phyloP scores from a whole-genome alignment of 257 asterid genomes.

The Lithospermum erythrorhizon region DNA sequence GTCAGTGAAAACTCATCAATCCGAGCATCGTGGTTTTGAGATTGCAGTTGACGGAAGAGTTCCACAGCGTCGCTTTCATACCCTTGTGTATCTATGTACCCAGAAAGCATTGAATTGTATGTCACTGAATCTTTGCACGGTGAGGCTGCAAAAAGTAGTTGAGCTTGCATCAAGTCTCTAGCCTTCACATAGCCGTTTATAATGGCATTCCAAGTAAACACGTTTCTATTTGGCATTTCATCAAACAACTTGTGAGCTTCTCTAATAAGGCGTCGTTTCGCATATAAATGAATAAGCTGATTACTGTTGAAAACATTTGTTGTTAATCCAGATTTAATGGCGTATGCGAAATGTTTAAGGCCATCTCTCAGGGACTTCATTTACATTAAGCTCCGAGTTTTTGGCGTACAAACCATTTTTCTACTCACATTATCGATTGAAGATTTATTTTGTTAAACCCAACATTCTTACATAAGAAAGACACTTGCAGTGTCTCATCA shows the following conservation, averaged over 20 bases:
- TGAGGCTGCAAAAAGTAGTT: slow-evolving; percentile 36
- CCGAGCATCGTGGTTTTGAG: slow-evolving; percentile 19
- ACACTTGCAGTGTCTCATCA: too few relatives aligned
- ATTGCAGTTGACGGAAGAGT: slow-evolving; percentile 49
- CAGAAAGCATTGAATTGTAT: slow-evolving; percentile 58
- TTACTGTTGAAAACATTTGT: slow-evolving; percentile 29
- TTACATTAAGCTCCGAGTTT: neutral
- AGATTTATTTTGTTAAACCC: too few relatives aligned
- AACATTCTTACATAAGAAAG: too few relatives aligned
- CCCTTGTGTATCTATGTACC: slow-evolving; percentile 44
- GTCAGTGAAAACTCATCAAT: slow-evolving; percentile 71
- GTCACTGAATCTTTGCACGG: slow-evolving; percentile 62
- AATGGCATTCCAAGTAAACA: slow-evolving; percentile 70
- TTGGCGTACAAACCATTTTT: too few relatives aligned
- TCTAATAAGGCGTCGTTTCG: slow-evolving; percentile 27
- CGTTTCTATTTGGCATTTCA: slow-evolving; percentile 70
- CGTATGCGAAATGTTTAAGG: slow-evolving; percentile 36
- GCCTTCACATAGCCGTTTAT: slow-evolving; percentile 44
- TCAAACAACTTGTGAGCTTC: slow-evolving; percentile 65
- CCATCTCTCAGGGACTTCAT: slow-evolving; percentile 47
- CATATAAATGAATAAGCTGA: slow-evolving; percentile 44
- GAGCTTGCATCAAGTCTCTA: slow-evolving; percentile 37
- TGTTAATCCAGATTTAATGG: slow-evolving; percentile 38
- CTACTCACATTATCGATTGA: too few relatives aligned
- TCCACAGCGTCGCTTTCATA: slow-evolving; percentile 36